Evolutionary conservation across 768 basidiomycete species (phyloP), one percentile per base, ranked within the genome.

Genomic region (Boletus rubroflammeus): DNA sequence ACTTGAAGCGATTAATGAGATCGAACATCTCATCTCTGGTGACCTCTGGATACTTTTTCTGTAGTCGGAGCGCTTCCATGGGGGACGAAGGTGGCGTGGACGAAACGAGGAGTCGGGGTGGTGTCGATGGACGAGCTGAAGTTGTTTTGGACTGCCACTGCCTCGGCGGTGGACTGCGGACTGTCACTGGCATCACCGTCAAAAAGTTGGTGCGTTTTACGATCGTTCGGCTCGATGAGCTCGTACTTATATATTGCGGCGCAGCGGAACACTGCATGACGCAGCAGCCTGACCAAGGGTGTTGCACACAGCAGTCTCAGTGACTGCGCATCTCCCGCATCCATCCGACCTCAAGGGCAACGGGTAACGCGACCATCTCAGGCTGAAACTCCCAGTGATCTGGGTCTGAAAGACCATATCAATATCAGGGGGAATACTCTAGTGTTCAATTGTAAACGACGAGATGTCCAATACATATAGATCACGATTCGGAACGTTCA

Each of bases 1-100:
- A 97, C 96, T 96, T 96, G 88, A 99, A 99, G 55, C 86, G 83
- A 71, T 88, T 93, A 72, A 97, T 85, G 70, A 98, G 83, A 67
- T 91, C 86, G 63, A 93, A 87, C 85, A 98, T 93, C 75, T 95
- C 93, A 78, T 96, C 93, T 66, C 85, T 84, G 39, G 90, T 78
- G 61, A 97, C 85, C 63, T 95, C 88, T 15, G 95, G 93, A 67
- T 88, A 93, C 72, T 95, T 96, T 77, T 87, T 92, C 68, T 92
- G 88, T 14, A 97, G 78, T 72, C 86, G 85, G 58, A 97, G 75
- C 45, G 88, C 86, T 70, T 92, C 86, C 90, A 93, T 91, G 47
- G 62, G 40, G 45, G 68, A 57, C 26, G 58, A 67, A 66, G 55
- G 57, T 51, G 44, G 55, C 40, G 54, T 26, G 50, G 49, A 54